Conservation (phyloP, 1,284 basidiomycete genomes). For the Fomitopsis palustris region DNA sequence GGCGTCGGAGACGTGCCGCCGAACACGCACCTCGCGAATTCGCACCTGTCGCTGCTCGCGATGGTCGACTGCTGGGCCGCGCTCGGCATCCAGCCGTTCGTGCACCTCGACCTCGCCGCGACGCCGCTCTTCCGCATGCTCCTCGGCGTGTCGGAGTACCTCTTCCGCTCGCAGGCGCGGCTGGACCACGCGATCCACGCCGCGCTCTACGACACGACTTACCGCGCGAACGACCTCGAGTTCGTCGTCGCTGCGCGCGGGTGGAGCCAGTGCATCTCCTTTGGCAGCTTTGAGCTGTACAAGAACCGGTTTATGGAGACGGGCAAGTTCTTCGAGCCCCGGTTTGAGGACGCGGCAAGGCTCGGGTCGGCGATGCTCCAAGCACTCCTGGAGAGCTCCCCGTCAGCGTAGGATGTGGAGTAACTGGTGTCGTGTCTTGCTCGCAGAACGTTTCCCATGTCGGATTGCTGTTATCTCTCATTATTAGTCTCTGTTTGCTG, state of each 20-base stretch:
- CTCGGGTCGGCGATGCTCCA: conserved; percentile 91
- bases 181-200: conserved; percentile 75
- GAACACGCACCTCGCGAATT: conserved; percentile 51
- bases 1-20: conserved; percentile 1
- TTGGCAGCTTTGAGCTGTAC: conserved; percentile 92
- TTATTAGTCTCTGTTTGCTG: background rate
- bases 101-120: conserved; percentile 90
- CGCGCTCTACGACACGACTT: conserved; percentile 76
- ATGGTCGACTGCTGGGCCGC: conserved; percentile 99
- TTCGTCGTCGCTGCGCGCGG: conserved; percentile 95
- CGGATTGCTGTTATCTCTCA: background rate
- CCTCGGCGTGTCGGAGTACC: conserved; percentile 96
- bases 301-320: conserved; percentile 80
- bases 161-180: conserved; percentile 71
- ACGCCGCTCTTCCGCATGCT: conserved; percentile 96
- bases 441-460: background rate
- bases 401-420: background rate
- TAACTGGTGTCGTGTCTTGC: background rate
- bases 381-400: conserved; percentile 65
- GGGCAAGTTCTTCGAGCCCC: conserved; percentile 78
- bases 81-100: conserved; percentile 86
- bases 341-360: conserved; percentile 85
- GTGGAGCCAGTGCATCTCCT: conserved; percentile 94
- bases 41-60: conserved; percentile 92
- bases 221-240: conserved; percentile 89